Base-by-base conservation (phyloP, 768 basidiomycete genomes). In the Tephrocybe sp. region DNA sequence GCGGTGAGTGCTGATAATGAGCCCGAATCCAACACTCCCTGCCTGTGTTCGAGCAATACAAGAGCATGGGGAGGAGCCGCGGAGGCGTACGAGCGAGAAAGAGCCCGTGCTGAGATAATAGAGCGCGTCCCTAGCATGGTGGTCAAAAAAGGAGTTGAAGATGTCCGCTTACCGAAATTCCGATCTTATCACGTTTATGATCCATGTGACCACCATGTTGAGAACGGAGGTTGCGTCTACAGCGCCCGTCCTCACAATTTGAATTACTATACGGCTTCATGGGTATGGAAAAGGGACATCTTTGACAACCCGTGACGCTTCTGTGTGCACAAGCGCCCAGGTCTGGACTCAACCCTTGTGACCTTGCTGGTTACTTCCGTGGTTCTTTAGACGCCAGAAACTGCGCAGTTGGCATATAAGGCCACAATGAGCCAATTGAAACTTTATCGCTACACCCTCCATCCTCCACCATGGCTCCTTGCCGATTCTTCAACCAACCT, bases 1-100 rank as follows among this genome's bases (percentile, higher is more conserved):
- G 97, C 97, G 1, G 94, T 92, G 56, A 99, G 72, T 21, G 97
- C 96, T 28, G 90, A 94, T 51, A 98, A 77, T 12, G 90, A 90
- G 12, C 84, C 86, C 1, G 93, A 80, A 51, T 94, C 91, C 56
- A 98, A 79, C 51, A 81, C 76, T 32, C 93, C 93, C 43, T 81
- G 76, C 40, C 83, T 80, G 64, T 98, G 93, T 68, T 98, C 96
- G 41, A 98, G 76, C 58, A 91, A 86, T n/a, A 97, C 85, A 3
- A 97, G 81, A 1, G 88, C 84, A 68, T 89, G 86, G 0, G 88
- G 84, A 26, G 83, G 73, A 4, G 77, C 51, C 20, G 78, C 68
- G 3, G 85, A 80, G 4, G 88, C 80, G 64, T 89, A 90, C 4
- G 74, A 64, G 52, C 84, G 75, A 34, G 53, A 48, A 26, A 58